A percentile compares a stretch with the other conserved stretches of the same genome.
Conservation (phyloP, 495 filamentous ascomycete species). For the Apodospora peruviana region DNA sequence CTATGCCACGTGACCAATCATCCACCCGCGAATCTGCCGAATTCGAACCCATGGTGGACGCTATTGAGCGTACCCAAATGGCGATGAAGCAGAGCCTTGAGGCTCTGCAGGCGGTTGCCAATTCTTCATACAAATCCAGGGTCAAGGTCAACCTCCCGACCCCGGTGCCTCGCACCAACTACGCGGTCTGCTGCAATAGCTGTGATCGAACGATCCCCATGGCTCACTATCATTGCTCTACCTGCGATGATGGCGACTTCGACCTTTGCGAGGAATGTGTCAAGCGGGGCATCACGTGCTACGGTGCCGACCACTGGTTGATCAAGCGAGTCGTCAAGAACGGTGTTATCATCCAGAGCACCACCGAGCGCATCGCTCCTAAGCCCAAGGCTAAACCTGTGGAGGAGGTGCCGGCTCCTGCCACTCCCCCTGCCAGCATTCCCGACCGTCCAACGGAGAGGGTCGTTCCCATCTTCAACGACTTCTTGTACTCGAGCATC, state of each 20-base stretch:
- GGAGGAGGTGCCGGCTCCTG: constrained; percentile 14
- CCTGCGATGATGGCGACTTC: constrained; percentile 89
- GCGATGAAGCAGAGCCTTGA: constrained; percentile 7
- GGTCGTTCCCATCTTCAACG: constrained; percentile 18
- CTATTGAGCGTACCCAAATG: constrained; percentile 1
- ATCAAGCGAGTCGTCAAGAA: constrained; percentile 80
- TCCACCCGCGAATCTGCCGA: not conserved
- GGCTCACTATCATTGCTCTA: constrained; percentile 89
- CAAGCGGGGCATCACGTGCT: constrained; percentile 67
- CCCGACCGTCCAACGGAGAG: too few species aligned
- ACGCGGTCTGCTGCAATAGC: constrained; percentile 86
- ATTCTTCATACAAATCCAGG: not conserved
- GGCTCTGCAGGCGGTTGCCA: constrained; percentile 2
- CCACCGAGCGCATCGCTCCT: constrained; percentile 69
- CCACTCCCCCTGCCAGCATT: constrained; percentile 1
- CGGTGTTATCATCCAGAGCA: constrained; percentile 76
- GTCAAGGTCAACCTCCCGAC: not conserved
- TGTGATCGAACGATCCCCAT: constrained; percentile 73
- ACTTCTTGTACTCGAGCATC: constrained; percentile 31
- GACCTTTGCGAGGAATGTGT: constrained; percentile 86
- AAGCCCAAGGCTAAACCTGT: constrained; percentile 36
- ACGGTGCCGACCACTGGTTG: constrained; percentile 77
- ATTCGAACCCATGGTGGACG: not conserved
- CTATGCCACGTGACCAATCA: too few species aligned
- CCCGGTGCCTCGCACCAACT: constrained; percentile 20